phyloP scores from a whole-genome alignment of 2,329 filamentous ascomycete genomes.

The Stachybotrys chlorohalonatus region DNA sequence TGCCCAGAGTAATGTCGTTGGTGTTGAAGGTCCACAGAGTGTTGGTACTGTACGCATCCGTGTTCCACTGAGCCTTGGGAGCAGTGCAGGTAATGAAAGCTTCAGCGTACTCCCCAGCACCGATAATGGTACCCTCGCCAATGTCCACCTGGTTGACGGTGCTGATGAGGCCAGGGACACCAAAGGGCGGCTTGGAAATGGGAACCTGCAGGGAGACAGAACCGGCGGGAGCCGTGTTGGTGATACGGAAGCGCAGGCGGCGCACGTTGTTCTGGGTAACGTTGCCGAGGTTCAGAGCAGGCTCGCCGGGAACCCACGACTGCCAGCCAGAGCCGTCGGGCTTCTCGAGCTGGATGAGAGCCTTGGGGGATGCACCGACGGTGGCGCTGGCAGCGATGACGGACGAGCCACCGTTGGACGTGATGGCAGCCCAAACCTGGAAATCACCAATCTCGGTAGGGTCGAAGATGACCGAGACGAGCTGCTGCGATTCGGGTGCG shows the following conservation, averaged over 20 bases:
- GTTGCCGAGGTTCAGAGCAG: background rate
- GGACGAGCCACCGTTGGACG: background rate
- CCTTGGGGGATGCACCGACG: background rate
- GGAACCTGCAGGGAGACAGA: background rate
- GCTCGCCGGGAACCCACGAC: background rate
- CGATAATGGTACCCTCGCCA: background rate
- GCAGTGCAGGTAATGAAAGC: slow-evolving; percentile 1
- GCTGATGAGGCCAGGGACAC: slow-evolving; percentile 1
- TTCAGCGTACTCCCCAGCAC: background rate
- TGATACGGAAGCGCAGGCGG: background rate
- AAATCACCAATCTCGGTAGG: background rate
- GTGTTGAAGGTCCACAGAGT: slow-evolving; percentile 1
- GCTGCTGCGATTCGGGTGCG: background rate
- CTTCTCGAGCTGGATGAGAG: slow-evolving; percentile 1
- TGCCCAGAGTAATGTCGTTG: background rate
- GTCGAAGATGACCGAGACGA: background rate
- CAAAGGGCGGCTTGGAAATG: slow-evolving; percentile 1
- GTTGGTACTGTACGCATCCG: background rate
- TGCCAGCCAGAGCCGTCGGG: slow-evolving; percentile 1
- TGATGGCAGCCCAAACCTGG: background rate
- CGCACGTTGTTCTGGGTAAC: background rate
- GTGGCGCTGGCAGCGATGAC: background rate
- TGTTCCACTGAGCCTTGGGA: slow-evolving; percentile 1
- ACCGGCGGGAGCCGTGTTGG: background rate
- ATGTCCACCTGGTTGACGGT: slow-evolving; percentile 1